Conservation (phyloP, 176 grass and related monocot species). For the maize (Zea mays) region DNA sequence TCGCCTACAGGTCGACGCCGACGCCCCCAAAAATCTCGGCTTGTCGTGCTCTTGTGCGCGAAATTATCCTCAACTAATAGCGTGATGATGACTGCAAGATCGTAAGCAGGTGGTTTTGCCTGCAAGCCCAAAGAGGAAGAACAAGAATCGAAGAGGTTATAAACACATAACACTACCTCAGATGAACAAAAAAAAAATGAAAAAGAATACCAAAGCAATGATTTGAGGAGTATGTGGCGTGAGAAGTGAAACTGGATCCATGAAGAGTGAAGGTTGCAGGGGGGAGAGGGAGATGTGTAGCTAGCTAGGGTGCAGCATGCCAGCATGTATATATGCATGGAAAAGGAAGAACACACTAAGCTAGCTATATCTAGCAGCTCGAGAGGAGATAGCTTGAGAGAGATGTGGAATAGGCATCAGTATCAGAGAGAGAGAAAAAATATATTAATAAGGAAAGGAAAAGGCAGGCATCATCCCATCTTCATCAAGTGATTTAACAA, state of each 20-base stretch:
- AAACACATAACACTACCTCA: background rate
- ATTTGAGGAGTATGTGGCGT: conserved; percentile 12
- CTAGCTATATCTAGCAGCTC: conserved; percentile 25
- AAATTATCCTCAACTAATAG: conserved; percentile 16
- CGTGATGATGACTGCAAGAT: conserved; percentile 14
- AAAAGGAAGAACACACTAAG: conserved; percentile 37
- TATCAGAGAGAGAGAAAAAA: conserved; percentile 24
- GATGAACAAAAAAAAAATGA: background rate
- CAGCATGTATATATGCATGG: conserved; percentile 31
- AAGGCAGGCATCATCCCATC: conserved; percentile 73
- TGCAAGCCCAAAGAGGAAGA: conserved; percentile 23
- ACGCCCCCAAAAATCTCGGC: background rate
- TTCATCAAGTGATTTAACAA: conserved; percentile 97
- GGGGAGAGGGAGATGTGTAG: background rate
- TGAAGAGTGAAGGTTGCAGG: background rate
- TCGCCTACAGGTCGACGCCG: conserved; percentile 21
- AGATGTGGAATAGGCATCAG: conserved; percentile 68
- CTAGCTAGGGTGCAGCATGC: background rate
- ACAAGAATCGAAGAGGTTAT: background rate
- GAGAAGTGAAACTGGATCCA: conserved; percentile 38
- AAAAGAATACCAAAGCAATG: conserved; percentile 15
- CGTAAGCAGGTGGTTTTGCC: conserved; percentile 30
- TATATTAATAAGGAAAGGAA: conserved; percentile 41
- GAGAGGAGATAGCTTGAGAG: conserved; percentile 41
- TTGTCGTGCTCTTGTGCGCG: background rate